Evolutionary conservation across 176 grass and related monocot species (phyloP).

Genomic region (Rhynchospora breviuscula): DNA sequence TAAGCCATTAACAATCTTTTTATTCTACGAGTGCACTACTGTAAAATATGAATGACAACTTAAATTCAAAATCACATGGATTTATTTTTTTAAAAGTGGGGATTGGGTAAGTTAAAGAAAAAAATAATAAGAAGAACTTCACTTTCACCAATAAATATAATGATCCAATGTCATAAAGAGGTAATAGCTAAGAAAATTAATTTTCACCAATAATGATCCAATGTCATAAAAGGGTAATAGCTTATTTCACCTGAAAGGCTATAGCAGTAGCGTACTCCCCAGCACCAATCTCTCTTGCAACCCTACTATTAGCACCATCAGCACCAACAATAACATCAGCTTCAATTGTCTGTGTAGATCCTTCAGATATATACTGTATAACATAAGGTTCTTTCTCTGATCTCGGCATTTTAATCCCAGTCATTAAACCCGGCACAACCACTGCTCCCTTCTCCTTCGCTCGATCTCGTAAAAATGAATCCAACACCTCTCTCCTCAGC

Average conservation of each 20-base stretch:
- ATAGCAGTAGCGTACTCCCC: conserved; percentile 91
- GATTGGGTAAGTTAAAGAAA: background rate
- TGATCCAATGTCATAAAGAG: background rate
- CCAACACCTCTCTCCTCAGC: conserved; percentile 91
- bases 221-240: background rate
- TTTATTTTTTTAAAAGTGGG: background rate
- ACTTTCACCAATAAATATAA: background rate
- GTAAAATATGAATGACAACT: background rate
- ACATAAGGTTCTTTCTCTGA: conserved; percentile 16
- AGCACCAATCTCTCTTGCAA: conserved; percentile 57
- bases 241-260: conserved; percentile 55
- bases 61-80: background rate
- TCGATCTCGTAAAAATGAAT: conserved; percentile 67
- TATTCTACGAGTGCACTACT: too few relatives aligned
- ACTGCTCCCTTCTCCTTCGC: conserved; percentile 44
- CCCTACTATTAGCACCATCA: conserved; percentile 88
- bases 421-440: conserved; percentile 66
- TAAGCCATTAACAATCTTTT: too few relatives aligned
- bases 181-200: background rate
- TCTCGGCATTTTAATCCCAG: conserved; percentile 12
- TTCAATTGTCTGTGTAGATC: conserved; percentile 21
- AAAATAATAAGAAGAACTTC: background rate
- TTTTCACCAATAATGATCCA: background rate
- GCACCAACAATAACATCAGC: conserved; percentile 78
- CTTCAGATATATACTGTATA: conserved; percentile 18